These are phyloP conservation scores for Pseudocercospora crystallina DNA, from an alignment of 2,329 filamentous ascomycete genomes.

Conservation along the genomic window DNA sequence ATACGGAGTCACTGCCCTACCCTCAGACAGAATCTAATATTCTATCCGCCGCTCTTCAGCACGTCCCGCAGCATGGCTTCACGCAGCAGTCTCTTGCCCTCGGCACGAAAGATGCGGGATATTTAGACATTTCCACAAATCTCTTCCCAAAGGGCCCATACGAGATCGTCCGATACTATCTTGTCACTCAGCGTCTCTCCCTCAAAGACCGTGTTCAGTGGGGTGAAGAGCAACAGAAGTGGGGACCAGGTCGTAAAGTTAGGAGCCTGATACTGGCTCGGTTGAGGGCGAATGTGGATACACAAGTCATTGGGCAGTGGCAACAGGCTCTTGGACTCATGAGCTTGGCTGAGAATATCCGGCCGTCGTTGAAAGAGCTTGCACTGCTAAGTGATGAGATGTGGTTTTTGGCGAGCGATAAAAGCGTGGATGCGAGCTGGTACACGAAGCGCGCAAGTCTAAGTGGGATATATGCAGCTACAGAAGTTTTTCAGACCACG, in stretches of 20 bases:
- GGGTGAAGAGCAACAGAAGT: slow-evolving; percentile 34
- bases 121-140: slow-evolving; percentile 81
- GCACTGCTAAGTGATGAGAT: slow-evolving; percentile 87
- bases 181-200: slow-evolving; percentile 64
- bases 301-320: slow-evolving; percentile 69
- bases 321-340: slow-evolving; percentile 90
- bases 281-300: slow-evolving; percentile 67
- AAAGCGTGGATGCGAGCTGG: slow-evolving; percentile 80
- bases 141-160: slow-evolving; percentile 78
- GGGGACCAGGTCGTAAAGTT: slow-evolving; percentile 60
- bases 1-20: slow-evolving; percentile 64
- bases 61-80: slow-evolving; percentile 83
- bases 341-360: slow-evolving; percentile 77
- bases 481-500: slow-evolving; percentile 92
- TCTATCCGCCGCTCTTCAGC: slow-evolving; percentile 73
- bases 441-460: slow-evolving; percentile 71
- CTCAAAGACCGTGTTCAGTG: slow-evolving; percentile 54
- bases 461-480: slow-evolving; percentile 65
- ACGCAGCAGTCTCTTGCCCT: slow-evolving; percentile 68
- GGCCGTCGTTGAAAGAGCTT: slow-evolving; percentile 75
- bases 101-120: slow-evolving; percentile 81
- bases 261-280: slow-evolving; percentile 73
- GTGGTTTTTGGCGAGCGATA: slow-evolving; percentile 80
- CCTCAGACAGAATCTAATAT: slow-evolving; percentile 70
- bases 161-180: slow-evolving; percentile 76